phyloP scores from a whole-genome alignment of 2,329 filamentous ascomycete genomes.

The Xenoacremonium recifei region DNA sequence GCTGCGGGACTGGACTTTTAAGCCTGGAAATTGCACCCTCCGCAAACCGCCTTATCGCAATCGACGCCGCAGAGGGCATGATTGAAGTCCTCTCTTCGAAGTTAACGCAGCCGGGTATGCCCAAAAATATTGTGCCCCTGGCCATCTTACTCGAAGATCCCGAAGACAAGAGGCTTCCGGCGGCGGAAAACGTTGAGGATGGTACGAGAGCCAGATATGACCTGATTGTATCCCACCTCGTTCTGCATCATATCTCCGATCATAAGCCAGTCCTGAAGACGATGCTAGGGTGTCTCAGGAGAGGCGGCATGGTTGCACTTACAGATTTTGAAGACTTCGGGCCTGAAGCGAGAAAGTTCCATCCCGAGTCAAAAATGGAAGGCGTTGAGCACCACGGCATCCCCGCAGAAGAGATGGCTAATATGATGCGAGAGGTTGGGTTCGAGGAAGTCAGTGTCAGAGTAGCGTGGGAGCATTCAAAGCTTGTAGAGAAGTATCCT shows the following conservation, averaged over 20 bases:
- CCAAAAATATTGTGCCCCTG: constrained; percentile 45
- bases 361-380: constrained; percentile 49
- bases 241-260: constrained; percentile 54
- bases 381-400: constrained; percentile 57
- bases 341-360: constrained; percentile 48
- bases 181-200: constrained; percentile 24
- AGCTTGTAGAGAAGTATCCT: constrained; percentile 46
- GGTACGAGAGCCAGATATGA: constrained; percentile 43
- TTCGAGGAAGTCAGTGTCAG: constrained; percentile 43
- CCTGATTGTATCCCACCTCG: constrained; percentile 51
- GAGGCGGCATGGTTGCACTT: constrained; percentile 48
- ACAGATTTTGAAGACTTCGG: constrained; percentile 60
- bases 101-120: constrained; percentile 26
- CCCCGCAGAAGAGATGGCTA: constrained; percentile 31
- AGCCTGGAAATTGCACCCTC: constrained; percentile 48
- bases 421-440: constrained; percentile 41
- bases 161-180: constrained; percentile 42
- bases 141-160: constrained; percentile 48
- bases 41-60: constrained; percentile 46
- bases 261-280: constrained; percentile 41
- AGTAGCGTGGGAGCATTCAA: constrained; percentile 47
- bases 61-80: constrained; percentile 56
- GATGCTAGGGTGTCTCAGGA: constrained; percentile 45
- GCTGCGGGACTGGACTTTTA: constrained; percentile 56
- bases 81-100: constrained; percentile 48